phyloP scores from a whole-genome alignment of 2,329 filamentous ascomycete species.

The Aspergillus spinulosporus region DNA sequence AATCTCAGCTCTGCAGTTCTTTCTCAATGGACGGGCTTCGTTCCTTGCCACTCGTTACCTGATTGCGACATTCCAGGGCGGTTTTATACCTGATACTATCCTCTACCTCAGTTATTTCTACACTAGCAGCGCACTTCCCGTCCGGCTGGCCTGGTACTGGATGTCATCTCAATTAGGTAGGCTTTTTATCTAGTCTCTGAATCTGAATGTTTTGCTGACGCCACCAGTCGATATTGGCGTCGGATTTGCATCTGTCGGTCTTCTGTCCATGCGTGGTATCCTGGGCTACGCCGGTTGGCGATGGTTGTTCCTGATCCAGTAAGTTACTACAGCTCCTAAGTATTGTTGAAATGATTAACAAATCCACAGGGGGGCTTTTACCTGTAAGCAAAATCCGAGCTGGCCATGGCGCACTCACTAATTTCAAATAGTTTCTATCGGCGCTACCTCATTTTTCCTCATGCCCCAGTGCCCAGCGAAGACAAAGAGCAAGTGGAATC shows the following conservation, averaged over 20 bases:
- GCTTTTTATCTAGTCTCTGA: too few species aligned
- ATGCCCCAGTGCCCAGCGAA: constrained; percentile 57
- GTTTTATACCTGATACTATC: constrained; percentile 62
- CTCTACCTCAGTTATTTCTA: constrained; percentile 70
- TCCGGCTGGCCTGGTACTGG: constrained; percentile 5
- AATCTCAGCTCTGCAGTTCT: constrained; percentile 46
- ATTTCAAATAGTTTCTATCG: constrained; percentile 49
- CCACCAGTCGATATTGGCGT: not conserved
- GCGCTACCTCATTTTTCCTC: constrained; percentile 54
- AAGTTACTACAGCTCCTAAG: constrained; percentile 39
- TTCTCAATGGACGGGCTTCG: constrained; percentile 44
- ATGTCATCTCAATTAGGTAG: not conserved
- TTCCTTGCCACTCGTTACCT: constrained; percentile 35
- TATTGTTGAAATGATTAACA: not conserved
- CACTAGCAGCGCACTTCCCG: constrained; percentile 47
- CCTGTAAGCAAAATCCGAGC: not conserved
- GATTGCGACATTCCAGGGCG: constrained; percentile 40
- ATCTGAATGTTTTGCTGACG: not conserved
- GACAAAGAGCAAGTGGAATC: constrained; percentile 56
- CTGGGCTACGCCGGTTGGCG: constrained; percentile 42
- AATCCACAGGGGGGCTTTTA: not conserved
- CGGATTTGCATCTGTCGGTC: constrained; percentile 29
- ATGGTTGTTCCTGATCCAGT: constrained; percentile 60
- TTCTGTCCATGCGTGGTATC: constrained; percentile 38
- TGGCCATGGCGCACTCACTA: not conserved